Percentiles rank a stretch among this genome's conserved stretches.
These are phyloP conservation scores for Tricholoma flavovirens DNA, from an alignment of 768 basidiomycete genomes.

Conservation along the genomic window DNA sequence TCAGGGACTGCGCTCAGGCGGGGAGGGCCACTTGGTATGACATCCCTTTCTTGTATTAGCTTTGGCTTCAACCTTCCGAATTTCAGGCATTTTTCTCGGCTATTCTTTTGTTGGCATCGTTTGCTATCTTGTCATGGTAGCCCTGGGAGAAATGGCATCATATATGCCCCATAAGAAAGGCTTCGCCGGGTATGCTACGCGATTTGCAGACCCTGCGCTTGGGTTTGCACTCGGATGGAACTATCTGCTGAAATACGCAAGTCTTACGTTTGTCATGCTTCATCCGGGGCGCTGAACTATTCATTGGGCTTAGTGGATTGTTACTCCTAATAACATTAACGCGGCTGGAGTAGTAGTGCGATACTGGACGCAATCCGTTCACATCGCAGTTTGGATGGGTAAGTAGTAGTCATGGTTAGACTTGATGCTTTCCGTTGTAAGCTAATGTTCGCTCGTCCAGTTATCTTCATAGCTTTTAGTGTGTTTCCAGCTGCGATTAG, in stretches of 20 bases:
- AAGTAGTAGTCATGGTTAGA: conserved; percentile 13
- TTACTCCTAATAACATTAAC: conserved; percentile 63
- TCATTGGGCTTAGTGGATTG: conserved; percentile 37
- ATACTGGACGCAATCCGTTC: conserved; percentile 41
- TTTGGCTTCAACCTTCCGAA: not conserved
- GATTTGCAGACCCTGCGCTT: conserved; percentile 63
- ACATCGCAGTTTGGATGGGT: conserved; percentile 56
- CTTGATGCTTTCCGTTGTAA: not conserved
- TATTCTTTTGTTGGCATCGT: conserved; percentile 49
- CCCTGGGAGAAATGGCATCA: conserved; percentile 46
- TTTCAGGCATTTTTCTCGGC: conserved; percentile 25
- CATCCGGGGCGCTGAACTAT: conserved; percentile 4
- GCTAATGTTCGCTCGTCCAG: conserved; percentile 22
- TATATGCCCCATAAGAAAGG: conserved; percentile 58
- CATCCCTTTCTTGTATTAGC: not conserved
- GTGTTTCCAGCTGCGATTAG: conserved; percentile 8
- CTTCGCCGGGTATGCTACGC: conserved; percentile 54
- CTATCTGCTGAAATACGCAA: conserved; percentile 52
- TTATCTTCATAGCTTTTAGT: conserved; percentile 57
- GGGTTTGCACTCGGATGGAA: conserved; percentile 66
- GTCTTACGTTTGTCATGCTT: conserved; percentile 9
- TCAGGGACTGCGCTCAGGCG: conserved; percentile 53
- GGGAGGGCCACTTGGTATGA: conserved; percentile 47
- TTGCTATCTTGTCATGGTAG: conserved; percentile 56
- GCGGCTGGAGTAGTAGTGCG: conserved; percentile 50